These are phyloP conservation scores for Puccinia hordei DNA, from an alignment of 1,284 basidiomycete species.

Conservation along the genomic window DNA sequence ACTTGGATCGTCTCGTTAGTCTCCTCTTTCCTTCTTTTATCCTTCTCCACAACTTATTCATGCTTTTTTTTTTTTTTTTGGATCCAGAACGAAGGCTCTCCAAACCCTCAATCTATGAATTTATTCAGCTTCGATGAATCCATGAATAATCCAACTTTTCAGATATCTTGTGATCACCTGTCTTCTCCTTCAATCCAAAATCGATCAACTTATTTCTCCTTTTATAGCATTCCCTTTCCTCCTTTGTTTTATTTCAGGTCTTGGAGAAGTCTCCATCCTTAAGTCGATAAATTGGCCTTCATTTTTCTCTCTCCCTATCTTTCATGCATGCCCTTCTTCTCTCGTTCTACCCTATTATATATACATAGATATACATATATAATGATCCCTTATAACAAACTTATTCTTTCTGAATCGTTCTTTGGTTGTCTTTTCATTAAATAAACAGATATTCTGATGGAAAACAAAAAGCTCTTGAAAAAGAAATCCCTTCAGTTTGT, in stretches of 20 bases:
- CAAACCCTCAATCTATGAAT: neutral
- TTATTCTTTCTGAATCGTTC: neutral
- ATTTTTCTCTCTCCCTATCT: neutral
- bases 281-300: neutral
- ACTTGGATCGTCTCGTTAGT: constrained; percentile 30
- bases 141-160: neutral
- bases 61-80: neutral
- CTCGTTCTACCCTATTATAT: neutral
- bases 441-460: no score
- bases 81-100: neutral
- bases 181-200: neutral
- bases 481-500: no score
- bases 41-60: neutral
- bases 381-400: no score
- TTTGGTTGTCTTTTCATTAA: neutral
- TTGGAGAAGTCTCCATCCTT: no score
- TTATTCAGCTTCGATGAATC: constrained; percentile 22
- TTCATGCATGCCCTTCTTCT: neutral
- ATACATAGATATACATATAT: no score
- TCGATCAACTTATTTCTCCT: neutral
- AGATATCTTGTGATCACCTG: neutral
- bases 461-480: no score
- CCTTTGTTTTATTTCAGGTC: no score
- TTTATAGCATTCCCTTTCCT: neutral
- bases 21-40: neutral